These are phyloP conservation scores for Cyberlindnera subsufficiens DNA, from an alignment of 805 yeast genomes.

Conservation along the genomic window DNA sequence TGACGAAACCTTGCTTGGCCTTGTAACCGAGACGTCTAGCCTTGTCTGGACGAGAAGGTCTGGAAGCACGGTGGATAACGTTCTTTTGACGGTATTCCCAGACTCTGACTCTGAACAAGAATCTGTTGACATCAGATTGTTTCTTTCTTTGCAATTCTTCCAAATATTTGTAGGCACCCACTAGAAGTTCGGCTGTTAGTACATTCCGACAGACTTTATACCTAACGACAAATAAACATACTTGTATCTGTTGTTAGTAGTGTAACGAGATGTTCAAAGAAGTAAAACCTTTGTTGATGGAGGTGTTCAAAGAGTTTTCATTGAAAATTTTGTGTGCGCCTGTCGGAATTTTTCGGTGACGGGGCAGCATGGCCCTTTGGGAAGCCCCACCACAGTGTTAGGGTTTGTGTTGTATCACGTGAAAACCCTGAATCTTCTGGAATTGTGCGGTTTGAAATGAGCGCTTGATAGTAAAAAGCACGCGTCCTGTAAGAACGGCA, in stretches of 20 bases:
- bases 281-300: neutral
- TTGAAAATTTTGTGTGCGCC: slow-evolving; percentile 6
- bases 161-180: slow-evolving; percentile 99
- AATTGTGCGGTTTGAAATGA: no score
- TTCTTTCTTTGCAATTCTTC: slow-evolving; percentile 99
- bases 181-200: slow-evolving; percentile 24
- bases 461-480: no score
- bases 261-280: slow-evolving; percentile 6
- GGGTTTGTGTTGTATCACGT: no score
- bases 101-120: slow-evolving; percentile 99
- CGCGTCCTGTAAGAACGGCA: no score
- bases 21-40: slow-evolving; percentile 99
- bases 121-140: slow-evolving; percentile 99
- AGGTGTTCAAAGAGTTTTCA: neutral
- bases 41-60: slow-evolving; percentile 99
- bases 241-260: slow-evolving; percentile 6
- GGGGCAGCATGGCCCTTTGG: no score
- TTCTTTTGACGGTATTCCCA: slow-evolving; percentile 99
- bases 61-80: slow-evolving; percentile 97
- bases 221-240: no score
- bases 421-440: no score
- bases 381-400: no score
- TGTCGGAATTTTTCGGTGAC: neutral
- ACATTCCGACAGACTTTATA: no score
- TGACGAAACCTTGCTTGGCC: slow-evolving; percentile 99